Evolutionary conservation across 140 eudicot genomes (phyloP).

Genomic region (Ambrosia hybrid): DNA sequence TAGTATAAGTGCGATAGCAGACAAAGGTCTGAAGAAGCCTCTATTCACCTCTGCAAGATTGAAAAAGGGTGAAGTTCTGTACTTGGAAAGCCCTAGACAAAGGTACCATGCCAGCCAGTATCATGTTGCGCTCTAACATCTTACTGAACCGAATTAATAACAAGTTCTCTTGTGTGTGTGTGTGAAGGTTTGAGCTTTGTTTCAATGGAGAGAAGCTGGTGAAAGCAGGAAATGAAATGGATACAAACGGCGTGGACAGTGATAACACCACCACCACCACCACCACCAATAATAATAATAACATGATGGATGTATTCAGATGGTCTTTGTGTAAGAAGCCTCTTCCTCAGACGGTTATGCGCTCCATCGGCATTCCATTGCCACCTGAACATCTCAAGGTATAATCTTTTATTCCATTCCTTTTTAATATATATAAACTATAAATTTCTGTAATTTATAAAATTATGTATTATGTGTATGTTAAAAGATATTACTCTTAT

Average conservation of each 20-base stretch:
- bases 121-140: not conserved
- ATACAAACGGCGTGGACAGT: slow-evolving; percentile 43
- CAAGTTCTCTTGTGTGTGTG: not conserved
- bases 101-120: slow-evolving; percentile 42
- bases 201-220: slow-evolving; percentile 79
- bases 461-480: too few species aligned
- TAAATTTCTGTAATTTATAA: too few species aligned
- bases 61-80: slow-evolving; percentile 94
- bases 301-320: slow-evolving; percentile 66
- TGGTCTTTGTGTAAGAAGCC: slow-evolving; percentile 90
- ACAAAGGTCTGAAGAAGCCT: slow-evolving; percentile 92
- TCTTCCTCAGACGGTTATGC: slow-evolving; percentile 74
- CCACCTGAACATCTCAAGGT: slow-evolving; percentile 93
- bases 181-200: slow-evolving; percentile 84
- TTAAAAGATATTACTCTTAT: too few species aligned
- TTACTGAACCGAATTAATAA: not conserved
- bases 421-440: too few species aligned
- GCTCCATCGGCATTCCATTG: slow-evolving; percentile 72
- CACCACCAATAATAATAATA: slow-evolving; percentile 36
- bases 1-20: slow-evolving; percentile 91
- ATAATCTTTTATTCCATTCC: not conserved
- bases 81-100: slow-evolving; percentile 82
- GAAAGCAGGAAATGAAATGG: slow-evolving; percentile 49
- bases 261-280: slow-evolving; percentile 35
- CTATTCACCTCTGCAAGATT: slow-evolving; percentile 87